These are phyloP conservation scores for Aspergillus panamensis DNA, from an alignment of 495 filamentous ascomycete genomes.

Conservation along the genomic window DNA sequence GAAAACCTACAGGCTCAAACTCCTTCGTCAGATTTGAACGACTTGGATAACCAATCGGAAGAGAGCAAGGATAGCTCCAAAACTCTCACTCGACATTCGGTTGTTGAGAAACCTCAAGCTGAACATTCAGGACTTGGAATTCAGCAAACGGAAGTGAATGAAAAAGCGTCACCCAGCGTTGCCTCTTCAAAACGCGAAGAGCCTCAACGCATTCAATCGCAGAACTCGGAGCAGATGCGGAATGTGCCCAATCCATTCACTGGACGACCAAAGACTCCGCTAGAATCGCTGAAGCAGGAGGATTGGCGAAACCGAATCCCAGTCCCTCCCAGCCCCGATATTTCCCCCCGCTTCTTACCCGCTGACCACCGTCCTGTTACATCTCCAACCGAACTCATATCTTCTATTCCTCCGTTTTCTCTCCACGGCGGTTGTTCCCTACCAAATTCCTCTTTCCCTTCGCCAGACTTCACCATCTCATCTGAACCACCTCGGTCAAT, in stretches of 20 bases:
- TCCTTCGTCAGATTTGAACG: constrained; percentile 7
- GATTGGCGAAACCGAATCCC: constrained; percentile 24
- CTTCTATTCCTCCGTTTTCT: constrained; percentile 45
- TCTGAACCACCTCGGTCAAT: constrained; percentile 54
- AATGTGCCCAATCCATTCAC: constrained; percentile 25
- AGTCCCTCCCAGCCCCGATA: constrained; percentile 38
- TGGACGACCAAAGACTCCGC: constrained; percentile 22
- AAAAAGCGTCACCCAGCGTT: not conserved
- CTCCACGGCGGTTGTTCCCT: constrained; percentile 39
- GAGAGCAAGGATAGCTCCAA: constrained; percentile 37
- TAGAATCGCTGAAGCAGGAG: constrained; percentile 35
- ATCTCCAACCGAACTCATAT: constrained; percentile 52
- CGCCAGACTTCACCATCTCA: constrained; percentile 49
- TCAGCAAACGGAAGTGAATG: constrained; percentile 34
- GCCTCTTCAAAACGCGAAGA: constrained; percentile 3
- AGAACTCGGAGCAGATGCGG: constrained; percentile 17
- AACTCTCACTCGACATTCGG: constrained; percentile 36
- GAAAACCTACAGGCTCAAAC: constrained; percentile 9
- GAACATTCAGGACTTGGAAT: constrained; percentile 46
- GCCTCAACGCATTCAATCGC: constrained; percentile 1
- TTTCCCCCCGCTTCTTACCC: constrained; percentile 42
- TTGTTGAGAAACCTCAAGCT: constrained; percentile 12
- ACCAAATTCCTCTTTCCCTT: constrained; percentile 47
- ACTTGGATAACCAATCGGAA: constrained; percentile 34
- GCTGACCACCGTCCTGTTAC: constrained; percentile 48